Conservation (phyloP, 2,329 filamentous ascomycete genomes). For the Penicillium sp. region DNA sequence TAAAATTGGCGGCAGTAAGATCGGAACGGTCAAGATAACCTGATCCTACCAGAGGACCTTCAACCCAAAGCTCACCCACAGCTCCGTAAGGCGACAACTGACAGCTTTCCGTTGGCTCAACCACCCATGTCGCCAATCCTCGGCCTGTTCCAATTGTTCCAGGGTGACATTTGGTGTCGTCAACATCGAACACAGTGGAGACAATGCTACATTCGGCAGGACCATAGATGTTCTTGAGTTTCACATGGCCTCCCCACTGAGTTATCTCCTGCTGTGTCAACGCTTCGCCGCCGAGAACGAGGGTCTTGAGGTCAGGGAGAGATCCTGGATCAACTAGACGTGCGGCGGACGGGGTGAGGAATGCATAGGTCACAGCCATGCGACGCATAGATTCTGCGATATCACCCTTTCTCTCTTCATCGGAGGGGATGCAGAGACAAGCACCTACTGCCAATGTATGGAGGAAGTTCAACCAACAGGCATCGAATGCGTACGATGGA, state of each 20-base stretch:
- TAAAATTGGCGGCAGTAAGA: neutral
- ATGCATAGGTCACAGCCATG: neutral
- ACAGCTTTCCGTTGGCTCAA: neutral
- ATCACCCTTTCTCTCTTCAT: neutral
- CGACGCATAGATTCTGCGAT: neutral
- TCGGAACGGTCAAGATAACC: neutral
- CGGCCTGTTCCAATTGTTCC: neutral
- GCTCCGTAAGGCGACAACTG: neutral
- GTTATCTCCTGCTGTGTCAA: neutral
- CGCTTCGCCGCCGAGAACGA: constrained; percentile 2
- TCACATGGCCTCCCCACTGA: neutral
- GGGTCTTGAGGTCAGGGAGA: neutral
- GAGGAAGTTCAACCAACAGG: neutral
- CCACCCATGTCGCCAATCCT: neutral
- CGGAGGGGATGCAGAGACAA: constrained; percentile 1
- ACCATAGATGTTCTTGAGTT: neutral
- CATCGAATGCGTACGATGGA: neutral
- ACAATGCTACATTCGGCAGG: neutral
- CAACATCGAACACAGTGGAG: neutral
- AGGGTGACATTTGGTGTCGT: neutral
- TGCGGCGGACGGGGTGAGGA: constrained; percentile 2
- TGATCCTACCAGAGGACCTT: neutral
- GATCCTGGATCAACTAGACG: neutral
- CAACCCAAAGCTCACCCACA: neutral
- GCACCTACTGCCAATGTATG: neutral